Conservation (phyloP, 2,329 filamentous ascomycete genomes). For the Penicillium sp. region DNA sequence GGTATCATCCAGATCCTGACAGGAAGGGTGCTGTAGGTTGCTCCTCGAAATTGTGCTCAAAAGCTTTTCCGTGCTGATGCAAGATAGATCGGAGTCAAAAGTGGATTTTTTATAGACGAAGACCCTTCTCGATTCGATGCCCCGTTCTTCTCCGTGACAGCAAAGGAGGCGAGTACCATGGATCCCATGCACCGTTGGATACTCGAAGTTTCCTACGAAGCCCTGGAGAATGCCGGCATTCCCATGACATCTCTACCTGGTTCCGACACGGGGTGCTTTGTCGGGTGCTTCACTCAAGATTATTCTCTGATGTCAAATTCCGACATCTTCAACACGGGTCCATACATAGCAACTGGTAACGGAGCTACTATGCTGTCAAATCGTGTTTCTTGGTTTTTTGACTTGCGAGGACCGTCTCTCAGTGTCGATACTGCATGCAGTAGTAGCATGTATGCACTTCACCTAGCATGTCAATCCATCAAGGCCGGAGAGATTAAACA, state of each 20-base stretch:
- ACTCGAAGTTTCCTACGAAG: conserved; percentile 1
- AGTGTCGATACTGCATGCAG: conserved; percentile 16
- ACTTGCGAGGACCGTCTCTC: conserved; percentile 9
- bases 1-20: conserved; percentile 17
- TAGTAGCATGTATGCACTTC: conserved; percentile 3
- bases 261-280: conserved; percentile 31
- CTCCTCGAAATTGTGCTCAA: neutral
- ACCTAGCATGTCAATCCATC: neutral
- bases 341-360: conserved; percentile 13
- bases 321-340: neutral
- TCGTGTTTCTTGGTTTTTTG: conserved; percentile 19
- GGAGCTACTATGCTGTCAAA: conserved; percentile 26
- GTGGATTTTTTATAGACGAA: conserved; percentile 14
- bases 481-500: neutral
- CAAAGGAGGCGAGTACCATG: neutral
- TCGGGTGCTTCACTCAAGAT: conserved; percentile 27
- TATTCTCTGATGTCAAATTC: conserved; percentile 18
- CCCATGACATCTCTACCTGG: conserved; percentile 24
- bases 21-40: conserved; percentile 23
- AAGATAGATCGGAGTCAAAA: conserved; percentile 16
- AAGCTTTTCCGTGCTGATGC: neutral
- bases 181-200: conserved; percentile 27
- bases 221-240: conserved; percentile 24
- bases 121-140: conserved; percentile 27
- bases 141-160: conserved; percentile 17